phyloP scores from a whole-genome alignment of 2,329 filamentous ascomycete genomes.

The Aspergillus aculeatus region DNA sequence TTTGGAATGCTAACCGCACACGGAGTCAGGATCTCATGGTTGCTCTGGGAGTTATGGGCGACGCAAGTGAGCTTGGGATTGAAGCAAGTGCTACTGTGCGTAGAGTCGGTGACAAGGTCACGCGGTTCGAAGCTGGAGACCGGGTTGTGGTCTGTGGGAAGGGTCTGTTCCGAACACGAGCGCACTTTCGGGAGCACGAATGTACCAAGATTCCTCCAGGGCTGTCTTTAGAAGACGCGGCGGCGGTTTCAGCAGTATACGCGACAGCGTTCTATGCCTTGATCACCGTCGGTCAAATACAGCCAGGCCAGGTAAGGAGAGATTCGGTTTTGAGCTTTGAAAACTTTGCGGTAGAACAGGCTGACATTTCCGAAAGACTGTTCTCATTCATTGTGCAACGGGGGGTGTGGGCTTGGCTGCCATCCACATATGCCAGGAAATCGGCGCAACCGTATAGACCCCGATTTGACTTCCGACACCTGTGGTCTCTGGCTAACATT shows the following conservation, averaged over 20 bases:
- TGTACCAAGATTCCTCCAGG: not conserved
- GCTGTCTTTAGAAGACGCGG: conserved; percentile 14
- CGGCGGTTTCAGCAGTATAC: conserved; percentile 12
- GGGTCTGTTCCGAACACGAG: conserved; percentile 9
- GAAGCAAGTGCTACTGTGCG: conserved; percentile 36
- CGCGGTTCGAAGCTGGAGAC: conserved; percentile 29
- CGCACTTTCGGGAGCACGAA: too few species aligned
- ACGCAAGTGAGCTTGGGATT: conserved; percentile 25
- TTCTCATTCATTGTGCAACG: conserved; percentile 36
- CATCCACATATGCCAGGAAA: conserved; percentile 26
- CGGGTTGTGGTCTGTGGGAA: conserved; percentile 23
- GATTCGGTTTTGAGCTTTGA: too few species aligned
- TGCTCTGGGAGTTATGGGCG: conserved; percentile 20
- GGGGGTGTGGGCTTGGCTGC: conserved; percentile 33
- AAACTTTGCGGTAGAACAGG: too few species aligned
- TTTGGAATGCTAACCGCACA: too few species aligned
- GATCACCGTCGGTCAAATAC: conserved; percentile 21
- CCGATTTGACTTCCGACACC: too few species aligned
- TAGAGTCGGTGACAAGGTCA: conserved; percentile 27
- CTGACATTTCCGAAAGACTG: not conserved
- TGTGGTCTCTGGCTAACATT: too few species aligned
- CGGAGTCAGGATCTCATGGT: conserved; percentile 11
- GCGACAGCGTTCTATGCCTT: conserved; percentile 22
- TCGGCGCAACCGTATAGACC: conserved; percentile 19
- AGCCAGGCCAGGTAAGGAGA: conserved; percentile 19